Evolutionary conservation across 768 basidiomycete species (phyloP).

Genomic region (Termitomyces sp.): DNA sequence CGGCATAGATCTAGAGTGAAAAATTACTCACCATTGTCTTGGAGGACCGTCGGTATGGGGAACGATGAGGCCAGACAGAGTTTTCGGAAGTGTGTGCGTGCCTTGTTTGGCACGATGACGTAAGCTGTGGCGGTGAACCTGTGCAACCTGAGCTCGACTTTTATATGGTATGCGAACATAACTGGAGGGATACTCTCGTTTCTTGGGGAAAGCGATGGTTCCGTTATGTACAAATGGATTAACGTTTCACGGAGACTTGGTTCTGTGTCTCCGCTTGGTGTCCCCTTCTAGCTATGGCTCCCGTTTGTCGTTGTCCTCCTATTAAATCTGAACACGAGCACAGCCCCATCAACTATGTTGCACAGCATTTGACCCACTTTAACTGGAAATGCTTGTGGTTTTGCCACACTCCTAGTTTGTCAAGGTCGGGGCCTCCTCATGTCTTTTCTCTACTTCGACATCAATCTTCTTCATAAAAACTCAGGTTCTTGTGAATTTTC

Average conservation of each 20-base stretch:
- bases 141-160: too few species aligned
- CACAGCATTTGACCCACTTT: conserved; percentile 3
- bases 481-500: background rate
- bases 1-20: conserved; percentile 10
- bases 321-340: background rate
- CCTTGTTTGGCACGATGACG: conserved; percentile 36
- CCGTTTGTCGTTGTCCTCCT: background rate
- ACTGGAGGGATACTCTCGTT: background rate
- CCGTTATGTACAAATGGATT: too few species aligned
- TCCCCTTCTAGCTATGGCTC: background rate
- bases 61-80: conserved; percentile 16
- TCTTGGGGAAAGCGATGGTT: background rate
- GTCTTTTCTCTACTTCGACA: background rate
- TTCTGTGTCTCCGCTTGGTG: background rate
- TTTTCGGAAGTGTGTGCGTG: conserved; percentile 30
- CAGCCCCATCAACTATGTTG: background rate
- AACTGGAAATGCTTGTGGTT: background rate
- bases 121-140: conserved; percentile 19
- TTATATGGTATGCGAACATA: too few species aligned
- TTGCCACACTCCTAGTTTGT: too few species aligned
- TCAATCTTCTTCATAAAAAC: background rate
- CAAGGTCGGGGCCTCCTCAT: background rate
- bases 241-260: too few species aligned
- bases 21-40: conserved; percentile 40
- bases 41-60: conserved; percentile 41